Conservation (phyloP, 192 early-diverging fungal genomes). For the Coemansia sp. region DNA sequence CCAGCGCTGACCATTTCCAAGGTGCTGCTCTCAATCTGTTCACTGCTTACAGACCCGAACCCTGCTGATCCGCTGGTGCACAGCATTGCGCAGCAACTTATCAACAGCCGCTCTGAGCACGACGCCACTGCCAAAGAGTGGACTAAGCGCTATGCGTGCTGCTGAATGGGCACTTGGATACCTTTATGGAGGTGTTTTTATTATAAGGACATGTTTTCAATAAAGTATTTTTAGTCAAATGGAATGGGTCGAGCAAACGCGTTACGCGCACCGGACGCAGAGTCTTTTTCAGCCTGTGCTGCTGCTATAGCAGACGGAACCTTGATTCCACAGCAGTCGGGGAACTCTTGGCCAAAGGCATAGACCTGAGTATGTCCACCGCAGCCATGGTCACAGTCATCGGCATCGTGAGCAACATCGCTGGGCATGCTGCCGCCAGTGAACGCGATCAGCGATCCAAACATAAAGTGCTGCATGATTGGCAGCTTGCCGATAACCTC, state of each 20-base stretch:
- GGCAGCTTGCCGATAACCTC: conserved; percentile 92
- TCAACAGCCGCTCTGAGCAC: conserved; percentile 81
- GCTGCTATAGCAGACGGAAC: conserved; percentile 54
- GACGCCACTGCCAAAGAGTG: conserved; percentile 88
- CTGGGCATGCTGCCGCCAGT: conserved; percentile 27
- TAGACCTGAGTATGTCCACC: conserved; percentile 44
- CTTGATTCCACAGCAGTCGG: conserved; percentile 55
- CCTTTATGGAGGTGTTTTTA: neutral
- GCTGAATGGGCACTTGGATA: conserved; percentile 1
- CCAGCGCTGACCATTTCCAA: conserved; percentile 94
- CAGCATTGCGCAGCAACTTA: conserved; percentile 85
- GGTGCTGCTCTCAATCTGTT: conserved; percentile 92
- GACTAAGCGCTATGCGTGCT: conserved; percentile 79
- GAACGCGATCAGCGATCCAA: conserved; percentile 82
- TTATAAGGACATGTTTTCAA: neutral
- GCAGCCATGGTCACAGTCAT: conserved; percentile 22
- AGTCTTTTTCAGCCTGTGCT: conserved; percentile 16
- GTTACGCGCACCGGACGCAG: conserved; percentile 17
- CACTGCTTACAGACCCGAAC: conserved; percentile 91
- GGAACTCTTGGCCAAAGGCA: conserved; percentile 54
- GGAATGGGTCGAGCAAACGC: conserved; percentile 44
- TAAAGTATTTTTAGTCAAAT: conserved; percentile 35
- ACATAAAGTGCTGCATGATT: conserved; percentile 95
- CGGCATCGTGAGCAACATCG: conserved; percentile 7
- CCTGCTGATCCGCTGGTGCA: conserved; percentile 92